phyloP scores from a whole-genome alignment of 768 basidiomycete species.

The Lactifluus piperatus region DNA sequence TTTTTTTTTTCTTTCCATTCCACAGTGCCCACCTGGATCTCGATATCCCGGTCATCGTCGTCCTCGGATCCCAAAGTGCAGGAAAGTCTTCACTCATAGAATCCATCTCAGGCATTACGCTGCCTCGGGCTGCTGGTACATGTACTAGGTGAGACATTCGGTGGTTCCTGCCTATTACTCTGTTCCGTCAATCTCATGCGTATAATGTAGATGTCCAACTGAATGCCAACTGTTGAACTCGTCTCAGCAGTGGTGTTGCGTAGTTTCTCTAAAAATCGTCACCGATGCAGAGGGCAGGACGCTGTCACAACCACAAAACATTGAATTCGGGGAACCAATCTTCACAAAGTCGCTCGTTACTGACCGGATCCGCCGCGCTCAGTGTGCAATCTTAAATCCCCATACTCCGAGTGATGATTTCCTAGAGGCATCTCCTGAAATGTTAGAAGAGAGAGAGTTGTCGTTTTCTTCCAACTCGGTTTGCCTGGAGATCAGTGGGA shows the following conservation, averaged over 20 bases:
- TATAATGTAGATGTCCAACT: conserved; percentile 28
- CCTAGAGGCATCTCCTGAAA: conserved; percentile 31
- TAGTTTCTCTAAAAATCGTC: conserved; percentile 26
- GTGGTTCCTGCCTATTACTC: background rate
- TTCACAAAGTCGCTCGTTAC: conserved; percentile 46
- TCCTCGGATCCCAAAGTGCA: conserved; percentile 66
- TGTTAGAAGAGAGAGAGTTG: conserved; percentile 12
- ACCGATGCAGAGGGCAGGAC: conserved; percentile 23
- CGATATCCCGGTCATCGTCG: conserved; percentile 64
- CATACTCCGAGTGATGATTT: conserved; percentile 28
- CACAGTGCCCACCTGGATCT: conserved; percentile 58
- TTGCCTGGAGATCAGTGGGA: conserved; percentile 31
- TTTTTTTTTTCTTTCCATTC: background rate
- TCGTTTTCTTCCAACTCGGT: conserved; percentile 32
- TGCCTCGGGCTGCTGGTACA: conserved; percentile 63
- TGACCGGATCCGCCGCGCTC: conserved; percentile 57
- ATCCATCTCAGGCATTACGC: conserved; percentile 60
- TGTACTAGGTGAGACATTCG: conserved; percentile 49
- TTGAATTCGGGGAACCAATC: conserved; percentile 32
- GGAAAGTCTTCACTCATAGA: conserved; percentile 77
- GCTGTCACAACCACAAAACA: conserved; percentile 29
- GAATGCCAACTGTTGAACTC: conserved; percentile 29
- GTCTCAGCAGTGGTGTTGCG: conserved; percentile 28
- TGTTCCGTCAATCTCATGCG: background rate
- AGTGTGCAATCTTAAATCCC: conserved; percentile 59